Evolutionary conservation across 176 grass and related monocot species (phyloP), one percentile per base, ranked within the genome.

Genomic region (Hyparrhenia diplandra): DNA sequence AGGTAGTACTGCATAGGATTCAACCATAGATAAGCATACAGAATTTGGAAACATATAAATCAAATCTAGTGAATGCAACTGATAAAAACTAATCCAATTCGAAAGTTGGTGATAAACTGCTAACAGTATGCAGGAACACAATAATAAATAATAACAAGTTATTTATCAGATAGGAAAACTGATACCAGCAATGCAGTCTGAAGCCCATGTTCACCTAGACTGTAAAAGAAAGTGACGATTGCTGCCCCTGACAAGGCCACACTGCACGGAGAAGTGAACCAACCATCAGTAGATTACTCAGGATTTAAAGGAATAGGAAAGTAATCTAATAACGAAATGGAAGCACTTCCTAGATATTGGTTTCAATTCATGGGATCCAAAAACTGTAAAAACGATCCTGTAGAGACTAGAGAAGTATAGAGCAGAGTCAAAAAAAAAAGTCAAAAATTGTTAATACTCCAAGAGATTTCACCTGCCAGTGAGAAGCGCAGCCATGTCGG

Each of bases 161-260:
- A n/a, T n/a, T 59, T 69, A 62, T 46, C 11, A 5, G 17, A 35
- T 31, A 11, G 65, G 14, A 65, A 31, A 31, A 31, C 57, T 46
- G 1, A 16, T 87, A 98, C 96, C 90, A 98, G 42, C 67, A 98
- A 29, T 87, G 92, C 88, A 80, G 84, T 82, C 27, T 93, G 82
- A 73, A 93, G 87, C 8, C 96, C 96, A 71, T 87, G 83, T 73
- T 98, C 96, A 67, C 90, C 92, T 21, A 98, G 87, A 79, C 92
- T 87, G 83, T 82, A 76, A 70, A 98, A 98, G 80, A 98, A 93
- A 54, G 71, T 90, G 31, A 98, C 31, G 41, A 72, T 69, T 46
- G 96, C 92, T 28, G 90, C 86, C 60, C 86, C 80, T 35, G 96
- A 91, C 64, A 98, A 55, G 32, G 81, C 84, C 59, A 71, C 47